Percentiles rank a stretch among this genome's conserved stretches.
These are phyloP conservation scores for Wickerhamomyces bovis DNA, from an alignment of 805 yeast species.

Conservation along the genomic window DNA sequence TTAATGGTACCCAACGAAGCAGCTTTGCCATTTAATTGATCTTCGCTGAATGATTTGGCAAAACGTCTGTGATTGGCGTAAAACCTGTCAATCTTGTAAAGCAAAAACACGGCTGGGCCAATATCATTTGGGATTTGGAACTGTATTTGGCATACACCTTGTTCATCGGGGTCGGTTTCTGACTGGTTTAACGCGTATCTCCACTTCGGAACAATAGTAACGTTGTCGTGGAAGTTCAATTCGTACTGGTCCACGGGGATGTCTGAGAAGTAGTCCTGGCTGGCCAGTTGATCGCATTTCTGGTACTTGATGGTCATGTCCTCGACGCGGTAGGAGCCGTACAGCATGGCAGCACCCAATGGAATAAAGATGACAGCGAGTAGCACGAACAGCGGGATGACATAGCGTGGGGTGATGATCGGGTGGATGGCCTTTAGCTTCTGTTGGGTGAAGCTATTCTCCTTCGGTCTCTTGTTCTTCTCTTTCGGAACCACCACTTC, in stretches of 20 bases:
- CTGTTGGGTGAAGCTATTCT: constrained; percentile 71
- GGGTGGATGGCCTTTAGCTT: constrained; percentile 59
- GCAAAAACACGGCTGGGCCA: constrained; percentile 67
- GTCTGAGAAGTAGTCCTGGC: constrained; percentile 33
- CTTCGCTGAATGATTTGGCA: constrained; percentile 81
- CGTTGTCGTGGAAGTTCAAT: constrained; percentile 49
- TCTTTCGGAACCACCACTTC: constrained; percentile 32
- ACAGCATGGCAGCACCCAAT: constrained; percentile 78
- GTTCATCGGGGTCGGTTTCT: constrained; percentile 40
- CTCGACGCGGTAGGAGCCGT: constrained; percentile 66
- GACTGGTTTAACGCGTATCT: constrained; percentile 38
- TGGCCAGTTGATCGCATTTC: constrained; percentile 54
- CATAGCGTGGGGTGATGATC: constrained; percentile 83
- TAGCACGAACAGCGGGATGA: constrained; percentile 70
- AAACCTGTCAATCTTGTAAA: constrained; percentile 83
- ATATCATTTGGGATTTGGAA: constrained; percentile 70
- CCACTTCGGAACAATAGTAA: constrained; percentile 59
- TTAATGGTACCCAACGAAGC: constrained; percentile 49
- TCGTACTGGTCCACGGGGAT: constrained; percentile 54
- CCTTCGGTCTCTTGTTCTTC: constrained; percentile 60
- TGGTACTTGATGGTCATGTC: constrained; percentile 71
- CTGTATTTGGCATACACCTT: constrained; percentile 61
- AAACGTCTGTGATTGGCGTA: constrained; percentile 93
- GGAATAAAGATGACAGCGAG: constrained; percentile 83
- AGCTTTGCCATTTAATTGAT: constrained; percentile 74